A percentile compares a stretch with the other conserved stretches of the same genome.
Evolutionary conservation across 495 filamentous ascomycete species (phyloP).

Genomic region (Penicillium fimorum): DNA sequence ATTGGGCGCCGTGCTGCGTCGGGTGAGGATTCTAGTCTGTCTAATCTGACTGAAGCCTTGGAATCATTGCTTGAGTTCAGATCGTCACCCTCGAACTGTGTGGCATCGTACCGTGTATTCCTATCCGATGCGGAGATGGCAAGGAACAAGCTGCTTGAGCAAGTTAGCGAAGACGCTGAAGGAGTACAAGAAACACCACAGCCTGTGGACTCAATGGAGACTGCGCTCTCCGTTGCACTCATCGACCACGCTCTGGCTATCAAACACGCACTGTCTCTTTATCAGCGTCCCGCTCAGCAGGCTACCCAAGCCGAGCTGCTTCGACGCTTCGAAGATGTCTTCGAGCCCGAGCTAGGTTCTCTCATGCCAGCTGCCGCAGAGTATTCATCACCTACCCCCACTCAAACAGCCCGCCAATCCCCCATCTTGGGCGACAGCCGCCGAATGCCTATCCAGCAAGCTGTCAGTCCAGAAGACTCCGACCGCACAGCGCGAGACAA

Average conservation of each 20-base stretch:
- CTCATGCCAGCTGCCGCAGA: conserved; percentile 29
- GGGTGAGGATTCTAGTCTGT: conserved; percentile 65
- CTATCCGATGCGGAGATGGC: conserved; percentile 55
- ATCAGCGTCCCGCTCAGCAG: conserved; percentile 57
- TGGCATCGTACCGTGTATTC: conserved; percentile 72
- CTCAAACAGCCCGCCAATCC: conserved; percentile 27
- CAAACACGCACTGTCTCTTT: conserved; percentile 75
- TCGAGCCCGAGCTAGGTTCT: conserved; percentile 48
- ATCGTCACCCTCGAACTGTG: conserved; percentile 61
- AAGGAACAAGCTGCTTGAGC: conserved; percentile 38
- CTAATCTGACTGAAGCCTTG: conserved; percentile 68
- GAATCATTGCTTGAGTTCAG: conserved; percentile 66
- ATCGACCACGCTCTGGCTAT: conserved; percentile 86
- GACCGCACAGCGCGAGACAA: conserved; percentile 34
- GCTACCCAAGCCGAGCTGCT: conserved; percentile 57
- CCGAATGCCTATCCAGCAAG: conserved; percentile 28
- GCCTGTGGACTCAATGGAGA: conserved; percentile 65
- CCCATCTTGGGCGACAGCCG: conserved; percentile 24
- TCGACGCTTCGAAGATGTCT: conserved; percentile 45
- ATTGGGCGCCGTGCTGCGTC: conserved; percentile 74
- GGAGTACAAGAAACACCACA: conserved; percentile 42
- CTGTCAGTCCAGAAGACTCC: conserved; percentile 40
- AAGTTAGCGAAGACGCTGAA: conserved; percentile 49
- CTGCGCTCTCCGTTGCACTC: conserved; percentile 79
- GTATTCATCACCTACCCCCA: conserved; percentile 25